Conservation (phyloP, 1,139 yeast genomes). For the Komagataea norvegica region DNA sequence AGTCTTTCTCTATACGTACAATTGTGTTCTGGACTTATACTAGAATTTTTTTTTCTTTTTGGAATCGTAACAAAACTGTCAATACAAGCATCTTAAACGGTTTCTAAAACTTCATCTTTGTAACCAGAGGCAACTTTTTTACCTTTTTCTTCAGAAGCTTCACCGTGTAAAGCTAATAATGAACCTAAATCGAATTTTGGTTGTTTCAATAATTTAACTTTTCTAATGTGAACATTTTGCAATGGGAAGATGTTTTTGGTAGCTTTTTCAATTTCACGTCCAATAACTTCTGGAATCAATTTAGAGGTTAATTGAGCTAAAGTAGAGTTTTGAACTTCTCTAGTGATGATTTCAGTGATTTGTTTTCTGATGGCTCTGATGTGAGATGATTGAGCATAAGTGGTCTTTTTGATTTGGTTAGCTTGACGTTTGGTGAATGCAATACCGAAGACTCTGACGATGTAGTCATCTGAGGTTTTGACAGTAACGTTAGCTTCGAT, state of each 20-base stretch:
- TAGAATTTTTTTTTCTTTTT: conserved; percentile 4
- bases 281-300: conserved; percentile 87
- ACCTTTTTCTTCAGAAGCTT: conserved; percentile 83
- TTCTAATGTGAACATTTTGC: conserved; percentile 89
- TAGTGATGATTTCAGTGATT: conserved; percentile 79
- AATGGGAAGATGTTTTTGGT: conserved; percentile 82
- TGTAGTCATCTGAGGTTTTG: conserved; percentile 89
- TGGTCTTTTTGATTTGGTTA: conserved; percentile 86
- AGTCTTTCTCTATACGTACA: conserved; percentile 1
- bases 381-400: conserved; percentile 88
- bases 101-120: conserved; percentile 88
- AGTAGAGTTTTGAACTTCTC: conserved; percentile 80
- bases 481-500: conserved; percentile 90
- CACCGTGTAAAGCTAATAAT: conserved; percentile 88
- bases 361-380: conserved; percentile 82
- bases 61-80: conserved; percentile 8
- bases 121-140: conserved; percentile 82
- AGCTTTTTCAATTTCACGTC: conserved; percentile 86
- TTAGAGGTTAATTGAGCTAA: conserved; percentile 83
- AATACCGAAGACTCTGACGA: conserved; percentile 81
- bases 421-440: conserved; percentile 91
- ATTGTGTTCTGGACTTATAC: conserved; percentile 7
- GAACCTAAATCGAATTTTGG: conserved; percentile 90
- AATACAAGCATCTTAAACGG: conserved; percentile 45
- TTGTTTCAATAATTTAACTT: conserved; percentile 86